phyloP scores from a whole-genome alignment of 805 yeast species.

The Starmerella geochares region DNA sequence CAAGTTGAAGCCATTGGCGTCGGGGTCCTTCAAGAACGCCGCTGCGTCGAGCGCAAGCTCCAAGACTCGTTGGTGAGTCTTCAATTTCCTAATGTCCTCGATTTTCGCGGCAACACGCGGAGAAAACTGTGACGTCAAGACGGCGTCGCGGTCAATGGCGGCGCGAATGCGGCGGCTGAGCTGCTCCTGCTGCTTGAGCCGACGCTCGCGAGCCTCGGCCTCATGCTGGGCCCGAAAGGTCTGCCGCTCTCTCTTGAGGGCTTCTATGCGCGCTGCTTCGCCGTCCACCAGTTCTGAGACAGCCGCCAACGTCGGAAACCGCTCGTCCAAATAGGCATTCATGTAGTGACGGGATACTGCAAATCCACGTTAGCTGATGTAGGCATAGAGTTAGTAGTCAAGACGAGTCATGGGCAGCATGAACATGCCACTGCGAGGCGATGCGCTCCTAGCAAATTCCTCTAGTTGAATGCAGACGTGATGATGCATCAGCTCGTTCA shows the following conservation, averaged over 20 bases:
- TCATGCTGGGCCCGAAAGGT: not conserved
- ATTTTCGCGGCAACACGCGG: not conserved
- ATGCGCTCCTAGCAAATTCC: no score
- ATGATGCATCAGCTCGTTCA: no score
- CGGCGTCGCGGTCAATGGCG: constrained; percentile 2
- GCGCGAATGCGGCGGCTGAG: not conserved
- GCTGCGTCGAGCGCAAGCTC: constrained; percentile 6
- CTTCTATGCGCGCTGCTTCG: constrained; percentile 4
- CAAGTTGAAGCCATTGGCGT: not conserved
- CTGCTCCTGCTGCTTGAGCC: not conserved
- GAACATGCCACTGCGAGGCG: no score
- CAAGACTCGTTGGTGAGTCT: not conserved
- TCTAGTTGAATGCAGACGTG: no score
- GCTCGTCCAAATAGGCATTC: constrained; percentile 22
- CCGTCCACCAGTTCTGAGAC: constrained; percentile 14
- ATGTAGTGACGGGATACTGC: constrained; percentile 5
- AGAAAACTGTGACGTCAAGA: not conserved
- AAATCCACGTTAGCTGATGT: not conserved
- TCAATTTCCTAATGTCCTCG: not conserved
- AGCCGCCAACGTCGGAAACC: constrained; percentile 24
- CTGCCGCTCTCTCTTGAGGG: not conserved
- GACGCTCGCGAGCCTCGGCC: constrained; percentile 5
- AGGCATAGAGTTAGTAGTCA: no score
- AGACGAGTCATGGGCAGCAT: no score
- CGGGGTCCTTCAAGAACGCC: not conserved